Evolutionary conservation across 2,329 filamentous ascomycete genomes (phyloP), one percentile per base, ranked within the genome.

Genomic region (Pestalotiopsis sp.): DNA sequence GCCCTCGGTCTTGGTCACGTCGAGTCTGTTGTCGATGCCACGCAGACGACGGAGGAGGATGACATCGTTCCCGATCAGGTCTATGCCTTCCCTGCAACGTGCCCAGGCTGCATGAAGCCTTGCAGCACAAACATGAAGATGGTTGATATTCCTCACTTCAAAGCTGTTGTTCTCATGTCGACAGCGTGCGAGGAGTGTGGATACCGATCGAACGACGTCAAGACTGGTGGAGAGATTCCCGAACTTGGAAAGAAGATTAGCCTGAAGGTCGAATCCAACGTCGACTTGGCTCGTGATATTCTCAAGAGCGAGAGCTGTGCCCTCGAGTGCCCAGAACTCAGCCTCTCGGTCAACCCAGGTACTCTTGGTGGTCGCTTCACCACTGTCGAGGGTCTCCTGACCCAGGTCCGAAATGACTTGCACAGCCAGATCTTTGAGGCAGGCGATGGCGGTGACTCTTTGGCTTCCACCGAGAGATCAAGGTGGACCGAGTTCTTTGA

Each of bases 61-160:
- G 92, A 97, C n/a, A 96, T 98, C 74, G 86, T 96, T 61, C 93
- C 97, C 71, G 92, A 97, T 78, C 92, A 97, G 79, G 92, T 98
- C 35, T 98, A 98, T 83, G 91, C 90, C 68, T 96, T 99, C 82
- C 95, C 95, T 2, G 91, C 94, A 6, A 92, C 90, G 68, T 99
- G 96, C 79, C 96, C 96, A 0, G 95, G 93, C 70, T 99, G 96
- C 84, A 90, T 91, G 76, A 92, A 92, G 80, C 83, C 89, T 4
- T 98, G 94, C 81, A 89, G 90, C 3, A 97, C 97, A 10, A 94
- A 97, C 80, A 98, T 98, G 94, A 97, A 98, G 84, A 97, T 97
- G 91, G 94, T 98, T 67, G 94, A 97, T 75, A 98, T 99, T 70
- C 96, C 96, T 0, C 92, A 97, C 82, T 99, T 99, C 84, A 97